A percentile compares a stretch with the other conserved stretches of the same genome.
Conservation (phyloP, 2,329 filamentous ascomycete species). For the Penicillium sp. region DNA sequence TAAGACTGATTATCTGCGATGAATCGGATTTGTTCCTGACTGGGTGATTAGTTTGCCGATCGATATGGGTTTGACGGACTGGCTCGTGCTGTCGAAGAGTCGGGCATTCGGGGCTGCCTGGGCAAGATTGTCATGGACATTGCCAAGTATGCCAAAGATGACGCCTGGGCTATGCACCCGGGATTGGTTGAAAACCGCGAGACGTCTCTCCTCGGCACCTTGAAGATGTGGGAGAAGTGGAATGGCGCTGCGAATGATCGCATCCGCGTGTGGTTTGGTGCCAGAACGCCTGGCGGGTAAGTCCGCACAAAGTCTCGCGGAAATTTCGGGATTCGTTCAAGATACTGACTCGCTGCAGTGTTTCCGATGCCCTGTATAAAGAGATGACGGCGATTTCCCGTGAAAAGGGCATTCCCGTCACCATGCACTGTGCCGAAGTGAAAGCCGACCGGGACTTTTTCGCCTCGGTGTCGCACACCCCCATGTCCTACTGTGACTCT, state of each 20-base stretch:
- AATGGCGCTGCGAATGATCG: constrained; percentile 45
- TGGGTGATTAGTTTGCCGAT: constrained; percentile 46
- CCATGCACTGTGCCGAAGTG: constrained; percentile 32
- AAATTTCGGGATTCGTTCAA: too few relatives aligned
- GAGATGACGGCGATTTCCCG: constrained; percentile 48
- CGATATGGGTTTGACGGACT: constrained; percentile 54
- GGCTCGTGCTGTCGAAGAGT: constrained; percentile 49
- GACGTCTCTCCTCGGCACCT: constrained; percentile 45
- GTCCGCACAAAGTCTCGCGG: not conserved
- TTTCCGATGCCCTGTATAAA: constrained; percentile 42
- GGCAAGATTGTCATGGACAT: constrained; percentile 52
- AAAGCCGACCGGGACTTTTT: constrained; percentile 47
- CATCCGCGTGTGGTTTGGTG: constrained; percentile 54
- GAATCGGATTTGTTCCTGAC: not conserved
- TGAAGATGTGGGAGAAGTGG: constrained; percentile 43
- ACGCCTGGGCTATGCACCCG: constrained; percentile 50
- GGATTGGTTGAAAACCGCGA: constrained; percentile 48
- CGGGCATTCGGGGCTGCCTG: constrained; percentile 50
- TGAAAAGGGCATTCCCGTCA: constrained; percentile 49
- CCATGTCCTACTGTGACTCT: constrained; percentile 48
- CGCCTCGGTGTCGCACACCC: constrained; percentile 39
- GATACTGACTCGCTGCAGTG: constrained; percentile 21
- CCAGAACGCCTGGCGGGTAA: constrained; percentile 53
- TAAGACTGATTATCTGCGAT: not conserved
- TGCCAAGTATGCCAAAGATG: constrained; percentile 48